Evolutionary conservation across 441 rosid genomes (phyloP), one percentile per base, ranked within the genome.

Genomic region (Erodium moschatum): DNA sequence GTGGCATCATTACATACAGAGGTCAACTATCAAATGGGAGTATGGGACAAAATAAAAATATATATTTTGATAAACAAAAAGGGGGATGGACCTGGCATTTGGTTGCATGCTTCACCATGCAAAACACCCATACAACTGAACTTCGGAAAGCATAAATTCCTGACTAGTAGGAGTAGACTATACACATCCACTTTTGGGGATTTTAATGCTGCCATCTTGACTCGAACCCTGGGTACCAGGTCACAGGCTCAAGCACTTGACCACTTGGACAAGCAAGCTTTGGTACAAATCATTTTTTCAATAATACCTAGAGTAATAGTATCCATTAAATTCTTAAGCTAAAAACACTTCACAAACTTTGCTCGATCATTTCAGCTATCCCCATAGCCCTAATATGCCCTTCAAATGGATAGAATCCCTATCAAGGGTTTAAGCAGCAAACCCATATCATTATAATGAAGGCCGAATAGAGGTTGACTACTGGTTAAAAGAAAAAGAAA

Each of bases 371-470:
- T 60, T 60, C 31, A 60, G 21, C 31, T 60, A 60, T 60, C 29
- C 15, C 15, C 64, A 2, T 21, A 20, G 29, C 64, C 27, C n/a
- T 60, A 21, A 21, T 19, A 20, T 20, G 10, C n/a, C 31, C 31
- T 60, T 60, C 29, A 56, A 60, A 24, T 60, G 33, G 31, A 60
- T 60, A 20, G 61, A 24, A 16, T 54, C 21, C 0, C 64, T 9
- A 21, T 60, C 64, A 18, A 6, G 64, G 20, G 1, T 20, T 13
- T 31, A 7, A 20, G 64, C n/a, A 20, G 64, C 12, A 64, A 69
- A 72, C 61, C 10, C 69, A 65, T 64, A 71, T 68, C 58, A 71
- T 44, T 62, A 66, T 50, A 61, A 68, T 73, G 69, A 61, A 71
- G 33, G 66, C 40, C 66, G 62, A 38, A 67, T 69, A n/a, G 67